These are phyloP conservation scores for Simplicillium aogashimaense DNA, from an alignment of 2,329 filamentous ascomycete genomes.

Conservation along the genomic window DNA sequence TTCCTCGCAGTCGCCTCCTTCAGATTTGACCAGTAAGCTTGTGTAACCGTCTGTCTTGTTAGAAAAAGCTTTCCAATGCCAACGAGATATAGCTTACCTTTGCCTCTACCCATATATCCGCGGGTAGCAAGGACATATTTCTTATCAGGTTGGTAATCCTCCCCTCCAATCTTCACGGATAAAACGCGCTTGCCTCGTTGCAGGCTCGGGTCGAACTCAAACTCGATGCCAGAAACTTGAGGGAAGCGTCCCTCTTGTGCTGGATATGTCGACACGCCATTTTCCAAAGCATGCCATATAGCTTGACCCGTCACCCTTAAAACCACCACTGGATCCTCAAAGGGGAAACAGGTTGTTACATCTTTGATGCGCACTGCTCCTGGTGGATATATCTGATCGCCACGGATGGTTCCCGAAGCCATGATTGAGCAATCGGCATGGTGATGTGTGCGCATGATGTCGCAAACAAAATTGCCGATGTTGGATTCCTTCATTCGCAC, in stretches of 20 bases:
- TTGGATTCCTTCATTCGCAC: conserved; percentile 73
- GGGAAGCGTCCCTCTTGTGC: conserved; percentile 77
- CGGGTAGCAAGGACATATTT: conserved; percentile 69
- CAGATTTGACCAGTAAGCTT: conserved; percentile 62
- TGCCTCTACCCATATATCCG: conserved; percentile 82
- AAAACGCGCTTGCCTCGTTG: conserved; percentile 53
- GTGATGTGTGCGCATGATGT: conserved; percentile 82
- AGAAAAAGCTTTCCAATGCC: no score
- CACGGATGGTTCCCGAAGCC: conserved; percentile 76
- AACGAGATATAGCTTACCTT: conserved; percentile 29
- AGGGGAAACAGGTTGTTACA: conserved; percentile 83
- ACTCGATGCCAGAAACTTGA: conserved; percentile 76
- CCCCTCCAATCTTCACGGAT: conserved; percentile 49
- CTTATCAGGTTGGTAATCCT: conserved; percentile 50
- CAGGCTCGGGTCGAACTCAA: conserved; percentile 58
- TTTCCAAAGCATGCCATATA: conserved; percentile 73
- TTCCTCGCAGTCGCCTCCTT: conserved; percentile 68
- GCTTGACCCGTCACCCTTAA: conserved; percentile 61
- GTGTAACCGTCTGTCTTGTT: conserved; percentile 57
- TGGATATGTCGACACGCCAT: conserved; percentile 70
- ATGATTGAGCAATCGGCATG: conserved; percentile 73
- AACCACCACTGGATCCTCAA: conserved; percentile 81
- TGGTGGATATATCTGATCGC: conserved; percentile 80
- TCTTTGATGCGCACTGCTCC: conserved; percentile 71
- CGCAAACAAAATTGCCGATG: conserved; percentile 82